These are phyloP conservation scores for Daedalea quercina DNA, from an alignment of 768 basidiomycete species.

Conservation along the genomic window DNA sequence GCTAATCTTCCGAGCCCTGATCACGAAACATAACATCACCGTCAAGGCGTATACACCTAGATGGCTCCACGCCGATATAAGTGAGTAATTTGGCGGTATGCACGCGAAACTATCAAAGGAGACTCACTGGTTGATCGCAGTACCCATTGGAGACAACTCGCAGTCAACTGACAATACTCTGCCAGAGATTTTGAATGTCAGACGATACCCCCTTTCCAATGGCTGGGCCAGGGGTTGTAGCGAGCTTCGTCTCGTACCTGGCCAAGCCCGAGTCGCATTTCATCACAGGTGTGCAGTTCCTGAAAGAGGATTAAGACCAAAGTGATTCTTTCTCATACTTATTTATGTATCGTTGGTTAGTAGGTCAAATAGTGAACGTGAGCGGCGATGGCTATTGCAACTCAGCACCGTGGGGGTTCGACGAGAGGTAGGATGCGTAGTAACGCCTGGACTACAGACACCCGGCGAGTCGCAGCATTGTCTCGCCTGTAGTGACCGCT, in stretches of 20 bases:
- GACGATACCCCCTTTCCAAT: neutral
- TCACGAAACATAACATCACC: slow-evolving; percentile 16
- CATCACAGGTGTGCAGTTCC: slow-evolving; percentile 10
- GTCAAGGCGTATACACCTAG: slow-evolving; percentile 33
- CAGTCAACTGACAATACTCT: too few relatives aligned
- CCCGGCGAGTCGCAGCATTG: too few relatives aligned
- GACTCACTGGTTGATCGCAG: too few relatives aligned
- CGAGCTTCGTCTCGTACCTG: slow-evolving; percentile 15
- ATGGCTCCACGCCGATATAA: slow-evolving; percentile 21
- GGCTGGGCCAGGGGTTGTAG: slow-evolving; percentile 8
- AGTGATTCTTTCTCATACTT: neutral
- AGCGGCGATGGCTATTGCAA: too few relatives aligned
- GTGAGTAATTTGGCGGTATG: slow-evolving; percentile 19
- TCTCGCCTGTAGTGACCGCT: too few relatives aligned
- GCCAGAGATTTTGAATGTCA: neutral
- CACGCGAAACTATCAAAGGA: too few relatives aligned
- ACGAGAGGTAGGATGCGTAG: too few relatives aligned
- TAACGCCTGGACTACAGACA: too few relatives aligned
- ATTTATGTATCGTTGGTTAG: too few relatives aligned
- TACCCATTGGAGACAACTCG: too few relatives aligned
- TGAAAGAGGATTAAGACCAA: neutral
- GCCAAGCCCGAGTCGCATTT: slow-evolving; percentile 14
- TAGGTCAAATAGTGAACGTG: too few relatives aligned
- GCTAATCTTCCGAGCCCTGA: slow-evolving; percentile 14
- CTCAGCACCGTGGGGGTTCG: too few relatives aligned